Conservation (phyloP, 2,329 filamentous ascomycete species). For the Ophiostoma montium region DNA sequence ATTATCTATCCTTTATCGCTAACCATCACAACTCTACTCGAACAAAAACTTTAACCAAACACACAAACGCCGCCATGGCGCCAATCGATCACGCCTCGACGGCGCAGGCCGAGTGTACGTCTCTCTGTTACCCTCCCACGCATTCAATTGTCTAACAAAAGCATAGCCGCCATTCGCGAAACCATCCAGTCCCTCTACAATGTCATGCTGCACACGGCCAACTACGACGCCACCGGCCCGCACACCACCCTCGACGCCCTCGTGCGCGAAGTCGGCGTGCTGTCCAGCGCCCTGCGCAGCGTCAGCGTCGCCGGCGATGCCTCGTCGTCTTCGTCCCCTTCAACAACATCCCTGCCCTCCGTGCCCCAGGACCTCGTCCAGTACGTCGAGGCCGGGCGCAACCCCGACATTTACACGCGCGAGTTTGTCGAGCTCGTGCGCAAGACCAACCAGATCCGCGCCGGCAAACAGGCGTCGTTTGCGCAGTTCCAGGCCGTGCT, state of each 20-base stretch:
- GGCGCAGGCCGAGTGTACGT: constrained; percentile 11
- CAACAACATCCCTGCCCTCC: constrained; percentile 26
- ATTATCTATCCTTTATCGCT: too few relatives aligned
- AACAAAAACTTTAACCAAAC: too few relatives aligned
- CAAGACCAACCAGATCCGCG: constrained; percentile 51
- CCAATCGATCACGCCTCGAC: constrained; percentile 20
- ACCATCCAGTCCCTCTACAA: constrained; percentile 51
- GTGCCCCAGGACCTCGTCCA: constrained; percentile 50
- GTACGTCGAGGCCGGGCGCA: constrained; percentile 58
- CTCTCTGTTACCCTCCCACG: not conserved
- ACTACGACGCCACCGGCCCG: constrained; percentile 37
- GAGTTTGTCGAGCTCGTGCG: constrained; percentile 59
- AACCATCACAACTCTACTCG: not conserved
- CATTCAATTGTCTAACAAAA: not conserved
- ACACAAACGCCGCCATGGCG: too few relatives aligned
- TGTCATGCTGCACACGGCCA: constrained; percentile 46
- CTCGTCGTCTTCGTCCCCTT: too few relatives aligned
- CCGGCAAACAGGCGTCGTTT: constrained; percentile 51
- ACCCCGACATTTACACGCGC: constrained; percentile 60
- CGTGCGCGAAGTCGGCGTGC: constrained; percentile 34
- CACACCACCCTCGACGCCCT: constrained; percentile 42
- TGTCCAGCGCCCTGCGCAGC: constrained; percentile 25
- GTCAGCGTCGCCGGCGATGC: constrained; percentile 28
- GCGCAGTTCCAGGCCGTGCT: constrained; percentile 46
- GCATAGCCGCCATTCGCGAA: constrained; percentile 20